Conservation (phyloP, 2,329 filamentous ascomycete species). For the Aspergillus niger region DNA sequence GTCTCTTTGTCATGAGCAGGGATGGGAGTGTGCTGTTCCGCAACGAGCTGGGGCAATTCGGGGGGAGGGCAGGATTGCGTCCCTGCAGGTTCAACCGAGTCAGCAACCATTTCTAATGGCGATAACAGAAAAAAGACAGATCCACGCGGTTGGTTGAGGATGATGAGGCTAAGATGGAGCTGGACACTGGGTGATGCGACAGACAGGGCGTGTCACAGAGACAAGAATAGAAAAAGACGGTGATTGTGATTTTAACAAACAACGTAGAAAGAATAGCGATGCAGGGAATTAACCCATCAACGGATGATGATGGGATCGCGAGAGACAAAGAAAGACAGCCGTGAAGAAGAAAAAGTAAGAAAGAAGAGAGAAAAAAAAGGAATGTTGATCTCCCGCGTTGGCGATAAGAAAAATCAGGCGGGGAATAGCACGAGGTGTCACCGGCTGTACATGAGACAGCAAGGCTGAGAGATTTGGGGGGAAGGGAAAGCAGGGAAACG, state of each 20-base stretch:
- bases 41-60: slow-evolving; percentile 84
- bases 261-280: not conserved
- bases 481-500: not conserved
- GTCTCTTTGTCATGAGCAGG: slow-evolving; percentile 84
- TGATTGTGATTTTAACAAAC: too few relatives aligned
- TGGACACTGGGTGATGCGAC: not conserved
- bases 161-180: not conserved
- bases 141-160: slow-evolving; percentile 2
- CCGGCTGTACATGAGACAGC: not conserved
- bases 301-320: too few relatives aligned
- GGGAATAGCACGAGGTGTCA: not conserved
- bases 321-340: not conserved
- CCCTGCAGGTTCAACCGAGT: slow-evolving; percentile 53
- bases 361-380: not conserved
- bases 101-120: slow-evolving; percentile 26
- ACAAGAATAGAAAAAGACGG: not conserved
- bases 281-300: not conserved
- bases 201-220: not conserved
- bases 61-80: slow-evolving; percentile 96
- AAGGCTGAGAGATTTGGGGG: not conserved
- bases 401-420: not conserved
- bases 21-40: slow-evolving; percentile 88
- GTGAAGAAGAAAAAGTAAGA: not conserved
- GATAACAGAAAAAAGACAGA: not conserved
- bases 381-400: slow-evolving; percentile 4